Evolutionary conservation across 139 green algal species (phyloP).

Genomic region (Chlamydomonas sp.): DNA sequence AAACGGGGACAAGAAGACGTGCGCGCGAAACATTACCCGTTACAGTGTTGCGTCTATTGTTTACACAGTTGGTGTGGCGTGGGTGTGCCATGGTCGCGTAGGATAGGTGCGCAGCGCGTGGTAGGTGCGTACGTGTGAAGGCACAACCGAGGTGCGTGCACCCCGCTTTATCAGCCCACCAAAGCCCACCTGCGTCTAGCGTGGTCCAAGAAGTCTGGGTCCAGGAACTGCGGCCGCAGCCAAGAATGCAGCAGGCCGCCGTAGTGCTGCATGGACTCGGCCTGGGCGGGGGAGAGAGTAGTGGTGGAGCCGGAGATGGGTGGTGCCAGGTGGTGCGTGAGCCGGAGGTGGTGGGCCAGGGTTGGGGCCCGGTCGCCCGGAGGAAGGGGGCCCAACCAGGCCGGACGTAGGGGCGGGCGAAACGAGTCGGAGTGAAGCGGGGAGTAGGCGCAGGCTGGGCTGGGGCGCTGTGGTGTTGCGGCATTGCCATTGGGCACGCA

Average conservation of each 20-base stretch:
- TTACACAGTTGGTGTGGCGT: background rate
- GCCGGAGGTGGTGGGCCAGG: background rate
- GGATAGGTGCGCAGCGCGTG: too few species aligned
- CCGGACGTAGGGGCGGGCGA: too few species aligned
- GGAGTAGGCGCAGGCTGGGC: too few species aligned
- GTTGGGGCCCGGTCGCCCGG: too few species aligned
- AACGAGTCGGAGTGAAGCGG: too few species aligned
- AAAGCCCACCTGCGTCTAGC: background rate
- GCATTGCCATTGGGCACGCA: too few species aligned
- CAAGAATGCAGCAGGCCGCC: conserved; percentile 5
- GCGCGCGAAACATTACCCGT: too few species aligned
- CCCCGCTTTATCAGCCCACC: background rate
- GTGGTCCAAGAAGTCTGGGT: background rate
- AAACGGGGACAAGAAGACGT: too few species aligned
- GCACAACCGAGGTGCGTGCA: background rate
- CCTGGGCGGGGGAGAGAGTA: background rate
- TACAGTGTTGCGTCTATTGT: background rate
- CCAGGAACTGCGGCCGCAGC: conserved; percentile 27
- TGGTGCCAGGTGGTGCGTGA: background rate
- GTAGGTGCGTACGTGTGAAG: too few species aligned
- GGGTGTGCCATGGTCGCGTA: background rate
- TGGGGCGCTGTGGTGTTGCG: too few species aligned
- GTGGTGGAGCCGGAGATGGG: background rate
- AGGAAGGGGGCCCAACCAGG: too few species aligned
- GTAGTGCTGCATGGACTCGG: conserved; percentile 1